Evolutionary conservation across 1,284 basidiomycete species (phyloP), one percentile per base, ranked within the genome.

Genomic region (Sanguinoderma infundibulare): DNA sequence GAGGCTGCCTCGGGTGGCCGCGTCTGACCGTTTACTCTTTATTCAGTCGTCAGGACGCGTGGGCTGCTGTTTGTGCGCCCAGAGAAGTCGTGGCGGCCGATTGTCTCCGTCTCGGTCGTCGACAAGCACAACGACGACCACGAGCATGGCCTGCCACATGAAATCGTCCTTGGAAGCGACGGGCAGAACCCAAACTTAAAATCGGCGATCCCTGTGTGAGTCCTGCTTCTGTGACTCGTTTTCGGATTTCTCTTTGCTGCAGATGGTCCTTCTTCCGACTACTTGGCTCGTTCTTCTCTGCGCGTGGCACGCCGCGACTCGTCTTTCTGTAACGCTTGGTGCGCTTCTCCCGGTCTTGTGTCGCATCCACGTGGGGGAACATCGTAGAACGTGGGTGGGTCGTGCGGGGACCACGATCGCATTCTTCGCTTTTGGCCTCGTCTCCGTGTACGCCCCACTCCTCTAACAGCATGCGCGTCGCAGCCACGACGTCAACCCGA

Each of bases 161-260:
- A 90, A 66, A 77, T 83, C 15, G 72, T 78, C 15, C 81, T 91
- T 2, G 89, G 89, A 0, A 77, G 77, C 24, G 87, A 91, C 57
- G 88, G 89, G 0, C 88, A 90, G 68, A 89, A 87, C 62, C 82
- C 86, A 0, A 90, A 90, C 68, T 74, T 85, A 53, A 87, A 84
- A 65, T 75, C 80, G 1, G 73, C 73, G 0, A 80, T 87, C 60
- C 64, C 73, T 22, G 76, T 90, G 89, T 89, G 69, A 60, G 84
- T 78, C 17, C 15, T 4, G 54, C 9, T 36, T 36, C 49, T 10
- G 32, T 30, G 24, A 10, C 24, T n/a, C 15, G 17, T 10, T 12
- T 35, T 5, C 17, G 2, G n/a, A 2, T 35, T 20, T 20, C 47
- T 35, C 32, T 10, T 32, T 28, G 17, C 20, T 49, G 26, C 17